Percentiles rank a stretch among this genome's conserved stretches.
Conservation (phyloP, 1,139 yeast species). For the Geotrichum cucujoidarum region DNA sequence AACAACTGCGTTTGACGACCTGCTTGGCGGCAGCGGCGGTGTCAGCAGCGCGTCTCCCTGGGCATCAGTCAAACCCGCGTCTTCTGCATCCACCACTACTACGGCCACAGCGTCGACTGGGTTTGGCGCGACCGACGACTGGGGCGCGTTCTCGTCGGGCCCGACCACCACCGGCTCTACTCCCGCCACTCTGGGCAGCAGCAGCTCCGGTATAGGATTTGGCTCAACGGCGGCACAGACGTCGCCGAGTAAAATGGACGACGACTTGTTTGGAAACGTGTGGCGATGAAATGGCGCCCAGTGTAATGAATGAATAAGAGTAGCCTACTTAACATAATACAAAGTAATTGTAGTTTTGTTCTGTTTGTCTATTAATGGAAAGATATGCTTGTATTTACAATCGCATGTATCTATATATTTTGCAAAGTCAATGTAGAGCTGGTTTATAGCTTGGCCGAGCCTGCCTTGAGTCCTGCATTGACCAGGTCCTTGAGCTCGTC, state of each 20-base stretch:
- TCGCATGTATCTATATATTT: too few species aligned
- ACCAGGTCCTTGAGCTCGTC: conserved; percentile 36
- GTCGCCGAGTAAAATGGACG: conserved; percentile 43
- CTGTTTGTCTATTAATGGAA: too few species aligned
- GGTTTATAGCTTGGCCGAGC: too few species aligned
- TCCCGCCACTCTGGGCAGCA: neutral
- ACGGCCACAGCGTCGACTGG: neutral
- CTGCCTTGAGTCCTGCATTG: too few species aligned
- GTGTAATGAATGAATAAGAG: too few species aligned
- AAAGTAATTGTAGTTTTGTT: too few species aligned
- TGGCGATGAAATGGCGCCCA: conserved; percentile 51
- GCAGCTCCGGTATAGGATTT: neutral
- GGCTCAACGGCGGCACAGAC: conserved; percentile 23
- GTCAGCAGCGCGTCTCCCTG: conserved; percentile 36
- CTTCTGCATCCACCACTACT: conserved; percentile 8
- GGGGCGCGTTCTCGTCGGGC: neutral
- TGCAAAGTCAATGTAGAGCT: too few species aligned
- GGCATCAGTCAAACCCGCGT: conserved; percentile 25
- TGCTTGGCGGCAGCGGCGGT: conserved; percentile 38
- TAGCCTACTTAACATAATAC: too few species aligned
- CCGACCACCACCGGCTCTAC: neutral
- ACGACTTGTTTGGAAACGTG: conserved; percentile 63
- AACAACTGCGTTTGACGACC: conserved; percentile 17
- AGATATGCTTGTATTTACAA: too few species aligned
- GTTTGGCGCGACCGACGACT: neutral